Evolutionary conservation across 192 early-diverging fungal species (phyloP), one percentile per base, ranked within the genome.

Genomic region (Irineochytrium annulatum): DNA sequence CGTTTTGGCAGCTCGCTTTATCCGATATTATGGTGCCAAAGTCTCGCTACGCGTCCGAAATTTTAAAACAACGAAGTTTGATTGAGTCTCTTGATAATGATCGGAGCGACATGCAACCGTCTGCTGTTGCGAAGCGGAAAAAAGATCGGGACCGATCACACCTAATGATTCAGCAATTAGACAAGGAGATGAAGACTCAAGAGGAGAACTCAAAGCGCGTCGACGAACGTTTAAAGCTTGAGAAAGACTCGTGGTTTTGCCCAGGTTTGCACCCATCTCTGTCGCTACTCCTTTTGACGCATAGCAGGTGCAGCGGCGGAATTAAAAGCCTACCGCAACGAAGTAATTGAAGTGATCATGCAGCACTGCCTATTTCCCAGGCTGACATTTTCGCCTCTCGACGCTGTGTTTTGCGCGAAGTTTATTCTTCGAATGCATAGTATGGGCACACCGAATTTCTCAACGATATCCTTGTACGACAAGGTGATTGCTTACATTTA

Each of bases 331-430:
- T 82, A 80, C 39, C 52, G 5, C 43, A 60, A 2, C 55, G 69
- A 74, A 63, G 60, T 68, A 13, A 45, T 31, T 32, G 16, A 53
- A 34, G 68, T 52, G 48, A 56, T 88, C 3, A 73, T 90, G 14
- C 89, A 92, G 53, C 76, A 83, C 62, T 92, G 90, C 60, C 60
- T 93, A 26, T 75, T 78, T 29, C 90, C 90, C 20, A 76, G 91
- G 28, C 71, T 80, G 39, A 37, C 82, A 5, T 70, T 83, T 1
- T 90, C 88, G 1, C 71, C 76, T 6, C 59, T 76, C 1, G 90
- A 94, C 65, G 90, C 91, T 0, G 62, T 85, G 1, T 94, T 76
- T 65, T 86, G 83, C 30, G 86, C 89, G 5, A 81, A 86, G 59
- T 89, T 91, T 62, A 73, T 90, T 24, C 67, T 79, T 31, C 34